These are phyloP conservation scores for Penicillium sp. DNA, from an alignment of 2,329 filamentous ascomycete species.

Conservation along the genomic window DNA sequence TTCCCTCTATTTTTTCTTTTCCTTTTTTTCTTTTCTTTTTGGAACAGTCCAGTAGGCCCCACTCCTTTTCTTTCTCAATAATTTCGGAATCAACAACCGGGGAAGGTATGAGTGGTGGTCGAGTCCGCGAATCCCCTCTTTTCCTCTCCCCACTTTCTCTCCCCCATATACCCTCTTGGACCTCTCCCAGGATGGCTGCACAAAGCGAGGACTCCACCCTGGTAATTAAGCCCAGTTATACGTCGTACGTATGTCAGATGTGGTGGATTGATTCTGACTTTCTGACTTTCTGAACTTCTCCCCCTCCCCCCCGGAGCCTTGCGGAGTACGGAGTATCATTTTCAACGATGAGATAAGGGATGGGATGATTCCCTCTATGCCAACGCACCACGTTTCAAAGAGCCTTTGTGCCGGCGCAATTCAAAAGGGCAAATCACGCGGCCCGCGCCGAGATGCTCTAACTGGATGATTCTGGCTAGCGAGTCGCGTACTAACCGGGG, in stretches of 20 bases:
- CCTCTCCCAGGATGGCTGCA: conserved; percentile 12
- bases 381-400: conserved; percentile 5
- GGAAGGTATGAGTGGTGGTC: neutral
- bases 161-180: neutral
- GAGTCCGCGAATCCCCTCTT: neutral
- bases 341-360: too few relatives aligned
- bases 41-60: conserved; percentile 1
- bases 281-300: neutral
- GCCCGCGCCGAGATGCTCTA: conserved; percentile 13
- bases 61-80: conserved; percentile 1
- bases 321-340: too few relatives aligned
- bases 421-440: conserved; percentile 9
- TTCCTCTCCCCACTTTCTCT: conserved; percentile 1
- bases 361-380: neutral
- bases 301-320: neutral
- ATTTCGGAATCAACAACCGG: conserved; percentile 13
- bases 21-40: neutral
- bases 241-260: neutral
- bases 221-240: neutral
- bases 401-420: neutral
- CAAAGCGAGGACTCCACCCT: conserved; percentile 10
- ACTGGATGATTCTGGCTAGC: neutral
- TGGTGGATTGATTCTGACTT: neutral
- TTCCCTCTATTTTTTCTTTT: neutral
- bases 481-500: neutral